Percentiles rank a stretch among this genome's conserved stretches.
phyloP scores from a whole-genome alignment of 1,284 basidiomycete genomes.

The Gymnopus androsaceus region DNA sequence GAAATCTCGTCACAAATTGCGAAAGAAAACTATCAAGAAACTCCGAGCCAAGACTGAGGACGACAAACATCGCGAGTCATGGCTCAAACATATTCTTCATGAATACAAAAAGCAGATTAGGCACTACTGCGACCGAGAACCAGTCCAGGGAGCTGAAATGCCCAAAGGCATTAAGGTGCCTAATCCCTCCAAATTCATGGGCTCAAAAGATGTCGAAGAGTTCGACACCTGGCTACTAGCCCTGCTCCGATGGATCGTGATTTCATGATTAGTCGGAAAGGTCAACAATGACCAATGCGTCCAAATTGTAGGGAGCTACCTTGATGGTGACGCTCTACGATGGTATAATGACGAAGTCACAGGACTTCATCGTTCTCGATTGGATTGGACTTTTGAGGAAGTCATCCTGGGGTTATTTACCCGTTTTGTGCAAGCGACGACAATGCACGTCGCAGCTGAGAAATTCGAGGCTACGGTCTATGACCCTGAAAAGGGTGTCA shows the following conservation, averaged over 20 bases:
- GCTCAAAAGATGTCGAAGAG: not conserved
- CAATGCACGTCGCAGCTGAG: constrained; percentile 18
- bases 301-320: constrained; percentile 1
- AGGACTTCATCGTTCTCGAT: constrained; percentile 2
- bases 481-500: constrained; percentile 2
- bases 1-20: not conserved
- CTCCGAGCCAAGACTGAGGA: not conserved
- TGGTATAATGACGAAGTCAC: constrained; percentile 20
- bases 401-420: constrained; percentile 21
- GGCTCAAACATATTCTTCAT: not conserved
- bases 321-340: constrained; percentile 14
- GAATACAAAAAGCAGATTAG: not conserved
- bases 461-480: constrained; percentile 15
- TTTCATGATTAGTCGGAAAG: not conserved
- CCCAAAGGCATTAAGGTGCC: not conserved
- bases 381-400: constrained; percentile 19
- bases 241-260: not conserved
- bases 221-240: not conserved
- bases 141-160: not conserved
- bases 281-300: not conserved
- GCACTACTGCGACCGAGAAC: no score
- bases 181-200: not conserved
- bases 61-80: not conserved
- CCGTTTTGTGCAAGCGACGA: constrained; percentile 21
- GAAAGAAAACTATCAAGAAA: not conserved